A percentile compares a stretch with the other conserved stretches of the same genome.
Conservation (phyloP, 129 eudicot species). For the carrot (Daucus carota) region DH1_v3.0 NC_030381.2:2248001-2248500, state of each 20-base stretch:
- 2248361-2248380: neutral
- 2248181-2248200: neutral
- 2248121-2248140: slow-evolving; percentile 87
- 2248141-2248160: neutral
- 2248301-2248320: slow-evolving; percentile 26
- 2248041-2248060: slow-evolving; percentile 77
- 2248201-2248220: neutral
- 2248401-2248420: too few species aligned
- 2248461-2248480: neutral
- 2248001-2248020: slow-evolving; percentile 33
- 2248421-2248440: neutral
- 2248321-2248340: slow-evolving; percentile 18
- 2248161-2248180: neutral
- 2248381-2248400: too few species aligned
- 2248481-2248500: neutral
- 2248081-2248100: slow-evolving; percentile 85
- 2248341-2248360: neutral
- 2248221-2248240: neutral
- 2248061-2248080: slow-evolving; percentile 56
- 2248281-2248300: slow-evolving; percentile 25
- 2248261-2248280: slow-evolving; percentile 29
- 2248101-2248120: slow-evolving; percentile 81
- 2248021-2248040: slow-evolving; percentile 28
- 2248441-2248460: neutral
- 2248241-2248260: slow-evolving; percentile 29